Percentiles rank a stretch among this genome's conserved stretches.
Conservation (phyloP, 2,329 filamentous ascomycete genomes). For the Paecilomyces niveus region DNA sequence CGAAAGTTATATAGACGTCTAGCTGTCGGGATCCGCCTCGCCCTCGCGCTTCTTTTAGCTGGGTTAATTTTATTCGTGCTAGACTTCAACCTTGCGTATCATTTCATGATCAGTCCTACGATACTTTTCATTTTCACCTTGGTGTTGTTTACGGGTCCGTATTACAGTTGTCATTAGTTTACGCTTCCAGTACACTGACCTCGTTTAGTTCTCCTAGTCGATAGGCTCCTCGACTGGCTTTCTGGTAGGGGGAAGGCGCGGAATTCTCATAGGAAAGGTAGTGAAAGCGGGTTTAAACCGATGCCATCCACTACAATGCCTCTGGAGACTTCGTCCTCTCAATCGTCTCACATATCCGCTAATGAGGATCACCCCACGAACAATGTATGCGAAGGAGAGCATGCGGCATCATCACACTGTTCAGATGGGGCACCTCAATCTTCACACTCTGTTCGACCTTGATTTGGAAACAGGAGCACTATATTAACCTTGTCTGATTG, state of each 20-base stretch:
- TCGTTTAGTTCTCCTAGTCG: slow-evolving; percentile 25
- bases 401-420: not conserved
- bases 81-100: slow-evolving; percentile 27
- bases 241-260: slow-evolving; percentile 14
- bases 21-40: slow-evolving; percentile 19
- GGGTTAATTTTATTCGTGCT: slow-evolving; percentile 22
- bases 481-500: too few relatives aligned
- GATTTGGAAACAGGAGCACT: not conserved
- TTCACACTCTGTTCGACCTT: not conserved
- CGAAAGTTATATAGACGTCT: slow-evolving; percentile 14
- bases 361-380: not conserved
- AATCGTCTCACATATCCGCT: not conserved
- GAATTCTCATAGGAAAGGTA: slow-evolving; percentile 18
- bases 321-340: not conserved
- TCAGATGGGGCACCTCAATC: not conserved
- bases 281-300: slow-evolving; percentile 3
- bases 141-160: slow-evolving; percentile 23
- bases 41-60: slow-evolving; percentile 21
- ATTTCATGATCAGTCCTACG: slow-evolving; percentile 34
- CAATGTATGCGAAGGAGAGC: not conserved
- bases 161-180: not conserved
- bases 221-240: slow-evolving; percentile 28
- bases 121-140: slow-evolving; percentile 30
- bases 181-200: not conserved
- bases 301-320: not conserved